Conservation (phyloP, 2,329 filamentous ascomycete genomes). For the Myriangium duriaei region DNA sequence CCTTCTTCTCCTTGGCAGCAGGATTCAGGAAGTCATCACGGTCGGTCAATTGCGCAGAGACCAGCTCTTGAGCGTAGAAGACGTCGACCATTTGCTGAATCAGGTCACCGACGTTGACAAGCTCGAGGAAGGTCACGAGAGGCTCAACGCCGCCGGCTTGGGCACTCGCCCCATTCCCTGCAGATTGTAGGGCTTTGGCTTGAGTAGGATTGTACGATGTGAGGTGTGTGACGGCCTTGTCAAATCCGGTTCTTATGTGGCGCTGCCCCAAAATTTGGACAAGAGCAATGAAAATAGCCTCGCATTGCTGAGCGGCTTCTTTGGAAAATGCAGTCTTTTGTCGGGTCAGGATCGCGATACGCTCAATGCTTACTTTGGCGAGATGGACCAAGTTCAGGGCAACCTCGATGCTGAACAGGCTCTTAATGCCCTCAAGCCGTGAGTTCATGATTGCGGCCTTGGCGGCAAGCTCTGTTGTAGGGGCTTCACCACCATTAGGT, state of each 20-base stretch:
- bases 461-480: constrained; percentile 82
- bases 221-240: constrained; percentile 82
- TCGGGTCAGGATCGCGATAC: constrained; percentile 68
- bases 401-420: constrained; percentile 91
- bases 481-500: constrained; percentile 43
- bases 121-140: constrained; percentile 86
- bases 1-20: constrained; percentile 89
- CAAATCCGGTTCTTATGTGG: constrained; percentile 87
- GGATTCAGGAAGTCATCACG: constrained; percentile 90
- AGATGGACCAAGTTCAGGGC: constrained; percentile 79
- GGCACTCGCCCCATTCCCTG: background rate
- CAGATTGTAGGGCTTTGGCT: constrained; percentile 12
- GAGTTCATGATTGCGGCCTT: constrained; percentile 98
- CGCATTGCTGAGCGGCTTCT: constrained; percentile 78
- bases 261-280: constrained; percentile 72
- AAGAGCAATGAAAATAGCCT: constrained; percentile 73
- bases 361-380: constrained; percentile 77
- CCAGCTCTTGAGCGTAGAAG: constrained; percentile 92
- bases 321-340: constrained; percentile 64
- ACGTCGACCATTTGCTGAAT: constrained; percentile 99
- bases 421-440: constrained; percentile 84
- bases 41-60: constrained; percentile 69
- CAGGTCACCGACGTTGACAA: constrained; percentile 94
- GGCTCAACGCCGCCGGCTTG: constrained; percentile 57
- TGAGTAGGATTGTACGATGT: constrained; percentile 70